Conservation (phyloP, 805 yeast genomes). For the Sporopachydermia lactativora region DNA sequence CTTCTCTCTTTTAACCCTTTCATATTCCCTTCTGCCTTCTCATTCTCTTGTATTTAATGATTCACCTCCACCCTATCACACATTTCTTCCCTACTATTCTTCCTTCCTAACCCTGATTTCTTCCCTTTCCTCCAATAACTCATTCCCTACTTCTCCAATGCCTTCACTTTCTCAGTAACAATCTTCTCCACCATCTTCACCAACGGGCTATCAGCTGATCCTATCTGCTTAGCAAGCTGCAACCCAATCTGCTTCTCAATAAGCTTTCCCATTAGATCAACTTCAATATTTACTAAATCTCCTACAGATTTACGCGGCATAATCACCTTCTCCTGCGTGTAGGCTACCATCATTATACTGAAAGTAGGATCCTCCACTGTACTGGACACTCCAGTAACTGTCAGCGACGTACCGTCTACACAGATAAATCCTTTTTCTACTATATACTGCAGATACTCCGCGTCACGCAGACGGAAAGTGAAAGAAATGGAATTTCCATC, state of each 20-base stretch:
- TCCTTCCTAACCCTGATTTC: no score
- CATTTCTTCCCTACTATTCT: no score
- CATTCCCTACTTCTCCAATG: no score
- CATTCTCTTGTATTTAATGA: no score
- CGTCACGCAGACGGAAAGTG: conserved; percentile 59
- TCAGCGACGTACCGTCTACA: conserved; percentile 85
- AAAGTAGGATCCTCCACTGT: conserved; percentile 31
- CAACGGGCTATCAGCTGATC: conserved; percentile 33
- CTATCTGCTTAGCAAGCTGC: conserved; percentile 39
- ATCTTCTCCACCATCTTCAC: conserved; percentile 33
- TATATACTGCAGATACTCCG: conserved; percentile 46
- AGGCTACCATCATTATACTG: conserved; percentile 81
- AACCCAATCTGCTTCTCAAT: conserved; percentile 72
- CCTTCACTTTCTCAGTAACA: conserved; percentile 32
- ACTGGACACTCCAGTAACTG: conserved; percentile 70
- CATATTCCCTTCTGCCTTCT: no score
- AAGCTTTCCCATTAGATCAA: conserved; percentile 85
- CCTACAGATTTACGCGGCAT: conserved; percentile 53
- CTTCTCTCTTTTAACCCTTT: no score
- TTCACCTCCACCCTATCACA: no score
- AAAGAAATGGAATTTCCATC: conserved; percentile 69
- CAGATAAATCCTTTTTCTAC: conserved; percentile 94
- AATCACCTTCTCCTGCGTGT: conserved; percentile 73
- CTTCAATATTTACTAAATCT: conserved; percentile 75
- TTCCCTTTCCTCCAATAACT: no score